Percentiles rank a stretch among this genome's conserved stretches.
Evolutionary conservation across 2,329 filamentous ascomycete species (phyloP).

Genomic region (Trichophyton equinum): DNA sequence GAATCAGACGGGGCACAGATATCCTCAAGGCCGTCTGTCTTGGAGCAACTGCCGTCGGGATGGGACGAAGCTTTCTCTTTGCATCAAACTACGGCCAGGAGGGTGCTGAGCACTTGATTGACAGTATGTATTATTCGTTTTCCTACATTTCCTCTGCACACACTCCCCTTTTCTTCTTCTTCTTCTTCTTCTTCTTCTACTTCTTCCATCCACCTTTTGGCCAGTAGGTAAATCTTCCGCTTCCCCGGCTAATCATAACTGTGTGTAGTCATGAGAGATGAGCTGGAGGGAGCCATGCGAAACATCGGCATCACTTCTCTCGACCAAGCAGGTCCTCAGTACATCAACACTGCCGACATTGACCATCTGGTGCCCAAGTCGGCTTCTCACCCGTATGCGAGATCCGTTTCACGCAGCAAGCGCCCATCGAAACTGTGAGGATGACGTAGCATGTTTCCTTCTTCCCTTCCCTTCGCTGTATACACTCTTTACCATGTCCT

Average conservation of each 20-base stretch:
- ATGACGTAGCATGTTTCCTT: too few species aligned
- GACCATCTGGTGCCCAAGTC: conserved; percentile 37
- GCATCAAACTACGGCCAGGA: conserved; percentile 43
- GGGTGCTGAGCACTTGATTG: conserved; percentile 42
- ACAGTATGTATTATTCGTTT: conserved; percentile 34
- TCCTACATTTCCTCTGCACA: background rate
- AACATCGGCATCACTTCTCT: conserved; percentile 36
- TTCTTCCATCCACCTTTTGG: background rate
- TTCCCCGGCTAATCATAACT: background rate
- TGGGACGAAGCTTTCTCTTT: conserved; percentile 43
- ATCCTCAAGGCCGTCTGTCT: conserved; percentile 44
- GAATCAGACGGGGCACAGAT: conserved; percentile 42
- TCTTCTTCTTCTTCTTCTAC: background rate
- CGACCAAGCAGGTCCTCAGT: conserved; percentile 31
- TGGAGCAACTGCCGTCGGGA: conserved; percentile 42
- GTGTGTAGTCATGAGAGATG: conserved; percentile 32
- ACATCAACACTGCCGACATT: conserved; percentile 38
- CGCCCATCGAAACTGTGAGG: conserved; percentile 19
- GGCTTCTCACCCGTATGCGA: conserved; percentile 33
- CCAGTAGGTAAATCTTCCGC: background rate
- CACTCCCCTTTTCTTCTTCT: background rate
- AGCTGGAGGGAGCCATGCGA: conserved; percentile 38
- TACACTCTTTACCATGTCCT: background rate
- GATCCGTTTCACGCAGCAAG: conserved; percentile 23
- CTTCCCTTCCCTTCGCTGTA: background rate